Conservation (phyloP, 2,329 filamentous ascomycete species). For the Ustulina deusta region DNA sequence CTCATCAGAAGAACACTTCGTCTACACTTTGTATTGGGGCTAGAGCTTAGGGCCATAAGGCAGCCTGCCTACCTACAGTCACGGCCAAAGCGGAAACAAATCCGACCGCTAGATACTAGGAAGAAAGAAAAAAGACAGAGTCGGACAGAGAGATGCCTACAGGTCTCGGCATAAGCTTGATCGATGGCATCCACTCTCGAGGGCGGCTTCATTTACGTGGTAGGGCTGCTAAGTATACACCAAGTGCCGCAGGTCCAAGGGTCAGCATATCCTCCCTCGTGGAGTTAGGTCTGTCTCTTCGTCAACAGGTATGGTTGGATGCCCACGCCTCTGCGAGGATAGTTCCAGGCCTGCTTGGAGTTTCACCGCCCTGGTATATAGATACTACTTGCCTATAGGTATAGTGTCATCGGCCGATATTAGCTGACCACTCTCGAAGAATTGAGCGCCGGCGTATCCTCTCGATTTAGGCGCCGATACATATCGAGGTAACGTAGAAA, state of each 20-base stretch:
- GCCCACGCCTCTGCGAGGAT: slow-evolving; percentile 13
- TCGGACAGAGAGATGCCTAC: slow-evolving; percentile 3
- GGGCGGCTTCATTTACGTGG: not conserved
- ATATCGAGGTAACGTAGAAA: not conserved
- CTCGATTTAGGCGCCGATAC: slow-evolving; percentile 10
- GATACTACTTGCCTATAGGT: not conserved
- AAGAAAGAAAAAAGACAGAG: not conserved
- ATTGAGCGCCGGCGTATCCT: slow-evolving; percentile 7
- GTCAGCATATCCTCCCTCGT: not conserved
- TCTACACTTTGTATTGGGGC: not conserved
- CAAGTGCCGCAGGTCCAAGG: not conserved
- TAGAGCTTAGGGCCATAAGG: slow-evolving; percentile 22
- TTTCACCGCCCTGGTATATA: not conserved
- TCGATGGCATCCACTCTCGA: slow-evolving; percentile 22
- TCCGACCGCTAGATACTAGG: slow-evolving; percentile 16
- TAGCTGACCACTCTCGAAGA: not conserved
- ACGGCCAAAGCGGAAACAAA: slow-evolving; percentile 8
- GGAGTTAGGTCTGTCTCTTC: not conserved
- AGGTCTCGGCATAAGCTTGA: slow-evolving; percentile 9
- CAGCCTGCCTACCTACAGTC: slow-evolving; percentile 13
- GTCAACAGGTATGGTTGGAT: not conserved
- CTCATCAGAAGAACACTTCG: not conserved
- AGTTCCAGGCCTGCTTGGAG: not conserved
- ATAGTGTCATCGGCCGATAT: not conserved
- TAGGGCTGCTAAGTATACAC: slow-evolving; percentile 7